These are phyloP conservation scores for Comarum palustre DNA, from an alignment of 306 rosid genomes.

Conservation along the genomic window DNA sequence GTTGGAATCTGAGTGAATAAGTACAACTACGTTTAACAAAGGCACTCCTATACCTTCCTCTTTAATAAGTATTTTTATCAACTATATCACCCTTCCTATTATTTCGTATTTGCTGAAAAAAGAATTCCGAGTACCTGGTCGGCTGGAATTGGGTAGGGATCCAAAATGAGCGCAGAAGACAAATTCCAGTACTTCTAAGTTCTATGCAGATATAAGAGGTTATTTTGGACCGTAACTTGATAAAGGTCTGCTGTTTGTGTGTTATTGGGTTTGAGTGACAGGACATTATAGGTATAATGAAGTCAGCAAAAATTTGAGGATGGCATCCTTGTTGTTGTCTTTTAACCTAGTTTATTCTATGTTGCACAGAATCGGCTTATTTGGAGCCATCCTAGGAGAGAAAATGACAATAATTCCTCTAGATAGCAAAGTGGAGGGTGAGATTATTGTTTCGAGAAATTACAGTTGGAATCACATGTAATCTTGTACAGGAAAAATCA, in stretches of 20 bases:
- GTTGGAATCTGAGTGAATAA: slow-evolving; percentile 21
- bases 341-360: not conserved
- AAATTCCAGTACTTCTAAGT: not conserved
- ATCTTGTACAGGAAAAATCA: not conserved
- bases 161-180: not conserved
- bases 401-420: not conserved
- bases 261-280: not conserved
- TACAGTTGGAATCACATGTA: not conserved
- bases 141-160: not conserved
- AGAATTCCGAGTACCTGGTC: not conserved
- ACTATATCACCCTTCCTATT: not conserved
- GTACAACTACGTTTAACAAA: not conserved
- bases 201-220: not conserved
- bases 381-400: not conserved
- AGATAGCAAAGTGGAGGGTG: not conserved
- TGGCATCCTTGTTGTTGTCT: not conserved
- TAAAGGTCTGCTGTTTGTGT: not conserved
- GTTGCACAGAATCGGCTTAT: not conserved
- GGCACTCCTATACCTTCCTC: not conserved
- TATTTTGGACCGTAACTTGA: not conserved
- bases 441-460: not conserved
- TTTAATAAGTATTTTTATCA: not conserved
- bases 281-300: not conserved
- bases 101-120: not conserved
- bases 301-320: not conserved